Percentiles rank a stretch among this genome's conserved stretches.
phyloP scores from a whole-genome alignment of 73 alveolate species.

The Paramecium sonneborni region DNA sequence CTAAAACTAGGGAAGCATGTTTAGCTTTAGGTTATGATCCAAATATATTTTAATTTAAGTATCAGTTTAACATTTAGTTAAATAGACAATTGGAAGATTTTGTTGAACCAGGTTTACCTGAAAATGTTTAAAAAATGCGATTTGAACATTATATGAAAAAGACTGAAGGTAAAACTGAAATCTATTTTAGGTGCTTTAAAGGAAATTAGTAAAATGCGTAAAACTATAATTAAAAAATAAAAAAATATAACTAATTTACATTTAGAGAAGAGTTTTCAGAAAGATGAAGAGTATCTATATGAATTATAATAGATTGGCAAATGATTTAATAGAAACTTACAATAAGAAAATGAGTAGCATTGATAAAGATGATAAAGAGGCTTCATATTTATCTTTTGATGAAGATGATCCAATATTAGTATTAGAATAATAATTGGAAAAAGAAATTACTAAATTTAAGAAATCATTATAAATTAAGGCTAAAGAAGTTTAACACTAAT shows the following conservation, averaged over 20 bases:
- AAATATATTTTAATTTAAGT: background rate
- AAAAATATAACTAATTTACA: background rate
- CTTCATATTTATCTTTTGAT: conserved; percentile 12
- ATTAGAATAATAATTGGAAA: background rate
- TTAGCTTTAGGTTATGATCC: conserved; percentile 41
- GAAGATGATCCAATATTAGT: conserved; percentile 38
- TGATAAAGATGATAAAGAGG: background rate
- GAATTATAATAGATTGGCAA: background rate
- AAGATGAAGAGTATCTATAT: background rate
- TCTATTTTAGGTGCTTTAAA: background rate
- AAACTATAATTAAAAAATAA: background rate
- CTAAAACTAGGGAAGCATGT: conserved; percentile 43
- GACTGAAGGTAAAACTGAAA: conserved; percentile 48
- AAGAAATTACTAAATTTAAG: conserved; percentile 6
- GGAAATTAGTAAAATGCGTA: background rate
- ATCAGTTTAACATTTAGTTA: background rate
- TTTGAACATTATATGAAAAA: conserved; percentile 10
- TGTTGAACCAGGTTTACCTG: conserved; percentile 17
- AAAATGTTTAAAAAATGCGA: conserved; percentile 36
- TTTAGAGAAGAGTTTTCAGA: background rate
- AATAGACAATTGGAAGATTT: background rate
- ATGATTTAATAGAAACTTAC: conserved; percentile 27
- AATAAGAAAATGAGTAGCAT: background rate
- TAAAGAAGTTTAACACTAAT: background rate
- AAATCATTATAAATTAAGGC: conserved; percentile 1